Evolutionary conservation across 306 rosid genomes (phyloP).

Genomic region (Medicago arabica): DNA sequence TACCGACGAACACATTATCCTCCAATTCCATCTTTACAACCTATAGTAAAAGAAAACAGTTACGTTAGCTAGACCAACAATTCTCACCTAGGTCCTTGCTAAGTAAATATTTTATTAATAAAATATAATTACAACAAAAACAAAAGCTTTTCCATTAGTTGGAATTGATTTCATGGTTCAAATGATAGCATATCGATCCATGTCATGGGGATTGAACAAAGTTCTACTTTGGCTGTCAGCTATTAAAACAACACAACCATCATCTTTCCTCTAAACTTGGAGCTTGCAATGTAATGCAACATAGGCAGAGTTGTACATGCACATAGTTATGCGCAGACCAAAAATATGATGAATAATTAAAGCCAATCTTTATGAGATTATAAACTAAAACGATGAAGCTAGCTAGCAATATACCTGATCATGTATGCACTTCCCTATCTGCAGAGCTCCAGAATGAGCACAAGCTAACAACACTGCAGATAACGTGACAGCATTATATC

Average conservation of each 20-base stretch:
- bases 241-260: not conserved
- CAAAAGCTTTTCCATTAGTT: not conserved
- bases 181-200: not conserved
- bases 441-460: conserved; percentile 74
- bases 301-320: not conserved
- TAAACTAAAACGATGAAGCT: conserved; percentile 12
- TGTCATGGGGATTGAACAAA: conserved; percentile 4
- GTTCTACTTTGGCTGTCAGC: not conserved
- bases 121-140: conserved; percentile 3
- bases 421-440: conserved; percentile 77
- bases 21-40: conserved; percentile 74
- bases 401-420: conserved; percentile 60
- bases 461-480: conserved; percentile 78
- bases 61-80: conserved; percentile 23
- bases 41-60: conserved; percentile 45
- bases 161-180: not conserved
- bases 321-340: not conserved
- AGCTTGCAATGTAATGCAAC: not conserved
- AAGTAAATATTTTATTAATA: no score
- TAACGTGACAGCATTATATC: conserved; percentile 64
- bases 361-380: conserved; percentile 2
- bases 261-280: not conserved
- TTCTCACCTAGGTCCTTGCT: not conserved
- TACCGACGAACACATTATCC: conserved; percentile 64
- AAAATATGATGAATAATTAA: conserved; percentile 27